phyloP scores from a whole-genome alignment of 208 protist genomes.

The Leishmania aethiopica region DNA sequence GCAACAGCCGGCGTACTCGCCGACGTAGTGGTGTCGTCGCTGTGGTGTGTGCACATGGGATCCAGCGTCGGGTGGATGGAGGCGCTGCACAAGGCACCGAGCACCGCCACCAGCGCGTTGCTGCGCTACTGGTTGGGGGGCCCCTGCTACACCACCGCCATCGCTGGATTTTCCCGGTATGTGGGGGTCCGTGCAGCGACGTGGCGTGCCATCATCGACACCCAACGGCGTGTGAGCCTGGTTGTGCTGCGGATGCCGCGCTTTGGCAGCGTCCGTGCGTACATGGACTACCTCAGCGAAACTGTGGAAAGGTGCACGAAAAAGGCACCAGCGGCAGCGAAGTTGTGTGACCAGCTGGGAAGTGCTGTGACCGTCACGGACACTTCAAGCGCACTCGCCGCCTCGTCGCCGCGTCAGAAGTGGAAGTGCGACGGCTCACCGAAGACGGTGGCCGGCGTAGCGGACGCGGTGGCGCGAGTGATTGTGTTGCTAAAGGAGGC shows the following conservation, averaged over 20 bases:
- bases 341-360: too few species aligned
- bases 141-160: too few species aligned
- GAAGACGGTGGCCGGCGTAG: too few species aligned
- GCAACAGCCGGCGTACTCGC: background rate
- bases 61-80: slow-evolving; percentile 16
- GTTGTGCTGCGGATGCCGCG: slow-evolving; percentile 35
- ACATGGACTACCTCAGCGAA: slow-evolving; percentile 29
- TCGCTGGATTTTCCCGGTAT: slow-evolving; percentile 25
- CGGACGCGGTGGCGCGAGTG: too few species aligned
- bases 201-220: slow-evolving; percentile 14
- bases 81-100: slow-evolving; percentile 9
- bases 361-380: too few species aligned
- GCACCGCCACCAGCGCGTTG: too few species aligned
- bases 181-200: slow-evolving; percentile 14
- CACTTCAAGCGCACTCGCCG: too few species aligned
- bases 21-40: slow-evolving; percentile 40
- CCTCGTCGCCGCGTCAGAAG: too few species aligned
- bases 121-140: too few species aligned
- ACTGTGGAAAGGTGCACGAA: background rate
- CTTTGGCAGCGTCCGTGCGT: slow-evolving; percentile 34
- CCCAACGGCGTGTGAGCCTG: slow-evolving; percentile 9
- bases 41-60: slow-evolving; percentile 45
- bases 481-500: too few species aligned
- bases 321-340: too few species aligned
- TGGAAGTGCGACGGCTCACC: too few species aligned